Base-by-base conservation (phyloP, 2,329 filamentous ascomycete species). In the Polychaeton citri region DNA sequence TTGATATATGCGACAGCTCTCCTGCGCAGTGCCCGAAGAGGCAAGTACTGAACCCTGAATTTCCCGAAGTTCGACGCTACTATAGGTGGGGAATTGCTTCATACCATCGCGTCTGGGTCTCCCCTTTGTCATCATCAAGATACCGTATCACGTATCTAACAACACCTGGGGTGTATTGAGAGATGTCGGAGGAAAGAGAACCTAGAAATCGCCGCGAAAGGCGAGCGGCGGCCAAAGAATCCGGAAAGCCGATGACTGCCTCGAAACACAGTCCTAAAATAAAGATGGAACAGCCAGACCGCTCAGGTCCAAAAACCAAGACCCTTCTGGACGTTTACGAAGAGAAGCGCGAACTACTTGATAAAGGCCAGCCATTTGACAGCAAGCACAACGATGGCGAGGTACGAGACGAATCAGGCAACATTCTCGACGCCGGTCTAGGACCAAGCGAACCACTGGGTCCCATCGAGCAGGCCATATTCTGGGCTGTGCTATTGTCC, bases 311-410 rank as follows among this genome's bases (percentile, higher is more conserved):
- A 6, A 64, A 64, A 48, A 68, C 74, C 30, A 70, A 79, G 55
- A 88, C 82, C 0, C 66, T 90, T n/a, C 66, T 86, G 39, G 67
- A 87, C 38, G 54, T 87, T 19, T 82, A 82, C 40, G 68, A 79
- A 36, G 71, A 83, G 44, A 69, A 72, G 34, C 63, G 64, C 41
- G 49, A 50, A 16, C 54, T 64, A 21, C 53, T 69, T 12, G 48
- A 59, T 35, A 51, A 59, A 42, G 54, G 44, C 54, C 74, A 53
- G 60, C 80, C 46, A 64, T 76, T 55, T 60, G 63, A 36, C 58
- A 67, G 55, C 63, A 48, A 53, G 12, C 44, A 57, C 30, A 40
- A 43, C 6, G 51, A 57, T 35, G 53, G 51, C 8, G 35, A 46
- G 1, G 45, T 46, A 16, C 47, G 48, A 17, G 50, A 52, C 26